Evolutionary conservation across 2,329 filamentous ascomycete genomes (phyloP).

Genomic region (Verruconis gallopava): DNA sequence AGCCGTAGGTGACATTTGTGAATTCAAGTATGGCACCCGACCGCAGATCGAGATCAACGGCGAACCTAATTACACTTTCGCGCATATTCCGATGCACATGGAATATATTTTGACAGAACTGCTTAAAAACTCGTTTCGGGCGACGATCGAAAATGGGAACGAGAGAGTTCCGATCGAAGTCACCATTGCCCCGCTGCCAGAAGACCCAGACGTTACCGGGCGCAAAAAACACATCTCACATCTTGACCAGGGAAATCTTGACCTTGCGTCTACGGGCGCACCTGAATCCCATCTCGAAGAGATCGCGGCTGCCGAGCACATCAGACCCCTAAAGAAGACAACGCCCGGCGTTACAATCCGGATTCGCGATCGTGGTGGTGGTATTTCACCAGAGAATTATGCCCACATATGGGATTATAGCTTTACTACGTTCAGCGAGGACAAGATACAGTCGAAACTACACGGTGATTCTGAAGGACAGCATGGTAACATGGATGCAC

Average conservation of each 20-base stretch:
- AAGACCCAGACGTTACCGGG: conserved; percentile 22
- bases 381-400: conserved; percentile 72
- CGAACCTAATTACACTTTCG: conserved; percentile 75
- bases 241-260: conserved; percentile 23
- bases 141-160: conserved; percentile 73
- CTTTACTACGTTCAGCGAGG: conserved; percentile 84
- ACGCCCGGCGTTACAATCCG: conserved; percentile 83
- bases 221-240: conserved; percentile 18
- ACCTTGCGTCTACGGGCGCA: conserved; percentile 16
- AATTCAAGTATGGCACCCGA: conserved; percentile 84
- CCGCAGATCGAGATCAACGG: conserved; percentile 73
- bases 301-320: conserved; percentile 13
- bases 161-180: conserved; percentile 75
- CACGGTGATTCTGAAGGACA: conserved; percentile 21
- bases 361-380: conserved; percentile 89
- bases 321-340: conserved; percentile 34
- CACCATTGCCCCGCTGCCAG: conserved; percentile 66
- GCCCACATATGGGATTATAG: conserved; percentile 93
- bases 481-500: conserved; percentile 42
- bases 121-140: conserved; percentile 91
- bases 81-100: conserved; percentile 87
- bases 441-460: conserved; percentile 35
- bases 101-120: conserved; percentile 97
- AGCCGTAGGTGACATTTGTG: conserved; percentile 91
- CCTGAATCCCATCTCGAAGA: conserved; percentile 8